phyloP scores from a whole-genome alignment of 2,329 filamentous ascomycete genomes.

The Colletotrichum sp. region DNA sequence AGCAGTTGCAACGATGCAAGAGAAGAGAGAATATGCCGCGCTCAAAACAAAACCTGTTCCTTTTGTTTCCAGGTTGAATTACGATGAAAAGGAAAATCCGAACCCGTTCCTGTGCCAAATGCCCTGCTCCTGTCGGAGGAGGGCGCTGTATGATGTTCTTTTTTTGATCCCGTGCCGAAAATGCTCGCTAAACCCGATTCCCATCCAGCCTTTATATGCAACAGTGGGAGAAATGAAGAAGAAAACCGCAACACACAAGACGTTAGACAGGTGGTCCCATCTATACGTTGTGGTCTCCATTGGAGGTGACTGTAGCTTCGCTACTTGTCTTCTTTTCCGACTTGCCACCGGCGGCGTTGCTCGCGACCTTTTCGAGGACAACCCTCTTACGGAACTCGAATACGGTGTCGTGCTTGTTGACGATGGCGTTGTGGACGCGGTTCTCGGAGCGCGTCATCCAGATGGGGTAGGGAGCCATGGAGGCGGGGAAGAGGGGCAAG shows the following conservation, averaged over 20 bases:
- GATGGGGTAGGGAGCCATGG: slow-evolving; percentile 37
- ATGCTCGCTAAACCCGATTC: slow-evolving; percentile 16
- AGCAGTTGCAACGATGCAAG: not conserved
- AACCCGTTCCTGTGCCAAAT: not conserved
- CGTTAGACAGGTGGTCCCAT: not conserved
- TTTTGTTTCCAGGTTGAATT: slow-evolving; percentile 13
- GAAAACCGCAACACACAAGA: not conserved
- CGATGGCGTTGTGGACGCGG: slow-evolving; percentile 42
- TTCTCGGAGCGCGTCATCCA: slow-evolving; percentile 48
- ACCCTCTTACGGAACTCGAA: slow-evolving; percentile 23
- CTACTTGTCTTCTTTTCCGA: slow-evolving; percentile 14
- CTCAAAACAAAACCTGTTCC: slow-evolving; percentile 11
- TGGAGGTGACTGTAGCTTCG: slow-evolving; percentile 8
- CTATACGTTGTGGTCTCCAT: slow-evolving; percentile 15
- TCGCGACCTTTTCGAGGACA: slow-evolving; percentile 12
- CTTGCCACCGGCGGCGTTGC: not conserved
- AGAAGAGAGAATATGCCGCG: not conserved
- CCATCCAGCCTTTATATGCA: not conserved
- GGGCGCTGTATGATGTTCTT: not conserved
- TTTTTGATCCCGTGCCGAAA: slow-evolving; percentile 11
- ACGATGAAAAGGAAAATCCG: slow-evolving; percentile 12
- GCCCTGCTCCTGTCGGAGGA: not conserved
- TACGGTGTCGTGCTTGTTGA: slow-evolving; percentile 37
- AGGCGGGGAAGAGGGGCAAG: slow-evolving; percentile 62
- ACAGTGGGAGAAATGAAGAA: not conserved